Percentiles rank a stretch among this genome's conserved stretches.
phyloP scores from a whole-genome alignment of 202 grass and related monocot genomes.

The Setaria italica region DNA sequence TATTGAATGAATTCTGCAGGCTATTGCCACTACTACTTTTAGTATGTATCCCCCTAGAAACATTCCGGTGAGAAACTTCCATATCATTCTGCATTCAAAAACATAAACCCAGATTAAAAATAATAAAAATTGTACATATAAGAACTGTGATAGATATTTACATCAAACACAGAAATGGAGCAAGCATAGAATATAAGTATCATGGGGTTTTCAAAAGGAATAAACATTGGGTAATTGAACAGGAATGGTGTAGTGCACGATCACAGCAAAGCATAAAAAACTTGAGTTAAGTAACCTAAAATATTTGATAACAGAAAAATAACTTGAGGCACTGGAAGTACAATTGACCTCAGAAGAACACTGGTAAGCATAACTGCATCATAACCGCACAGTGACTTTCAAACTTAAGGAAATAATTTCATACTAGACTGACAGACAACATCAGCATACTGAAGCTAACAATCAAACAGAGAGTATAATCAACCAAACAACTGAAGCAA shows the following conservation, averaged over 20 bases:
- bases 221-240: background rate
- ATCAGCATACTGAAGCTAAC: background rate
- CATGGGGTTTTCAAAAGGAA: background rate
- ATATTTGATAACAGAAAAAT: background rate
- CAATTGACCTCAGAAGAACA: constrained; percentile 15
- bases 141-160: background rate
- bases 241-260: constrained; percentile 15
- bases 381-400: background rate
- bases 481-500: background rate
- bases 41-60: constrained; percentile 41
- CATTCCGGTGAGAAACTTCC: constrained; percentile 56
- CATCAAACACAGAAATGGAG: background rate
- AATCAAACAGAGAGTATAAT: background rate
- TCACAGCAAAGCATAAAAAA: constrained; percentile 11
- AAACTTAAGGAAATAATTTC: background rate
- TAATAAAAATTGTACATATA: constrained; percentile 10
- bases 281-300: background rate
- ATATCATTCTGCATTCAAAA: constrained; percentile 60
- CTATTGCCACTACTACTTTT: constrained; percentile 47
- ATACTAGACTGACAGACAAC: constrained; percentile 2
- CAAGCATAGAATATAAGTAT: constrained; percentile 10
- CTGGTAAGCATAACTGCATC: background rate
- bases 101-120: constrained; percentile 39
- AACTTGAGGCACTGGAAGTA: background rate
- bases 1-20: constrained; percentile 54